Evolutionary conservation across 2,329 filamentous ascomycete species (phyloP), one percentile per base, ranked within the genome.

Genomic region (Aspergillus aculeatus): DNA sequence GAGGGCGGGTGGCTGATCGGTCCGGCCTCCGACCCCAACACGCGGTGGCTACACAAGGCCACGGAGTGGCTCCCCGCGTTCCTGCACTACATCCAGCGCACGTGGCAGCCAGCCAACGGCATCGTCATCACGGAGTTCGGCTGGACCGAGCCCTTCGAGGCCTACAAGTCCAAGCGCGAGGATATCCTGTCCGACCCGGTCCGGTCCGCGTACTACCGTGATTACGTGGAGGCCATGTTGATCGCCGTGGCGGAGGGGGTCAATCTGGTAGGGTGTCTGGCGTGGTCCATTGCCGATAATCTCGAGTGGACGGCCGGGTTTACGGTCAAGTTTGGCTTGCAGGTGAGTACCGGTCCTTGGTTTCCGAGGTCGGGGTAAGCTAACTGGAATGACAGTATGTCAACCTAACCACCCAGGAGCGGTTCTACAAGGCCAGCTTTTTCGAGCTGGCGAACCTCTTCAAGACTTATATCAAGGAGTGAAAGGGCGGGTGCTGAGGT

Each of bases 1-100:
- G 52, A 54, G 47, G 52, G 52, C 3, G 52, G 52, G 3, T 54
- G 52, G 38, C 38, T 54, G 21, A 47, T 54, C 21, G 52, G 52
- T 2, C 41, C 52, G n/a, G 52, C 52, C 4, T 54, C 52, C 2
- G 38, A 54, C n/a, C 52, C 52, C 16, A 47, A 47, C 32, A 53
- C 41, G 2, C 26, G 52, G 26, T 48, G 41, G 41, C 44, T 55
- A 1, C 41, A 55, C 21, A 38, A 48, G 16, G 53, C 41, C 3
- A 55, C 26, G 3, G 41, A 55, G 19, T 55, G 53, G 26, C 44
- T 55, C 14, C 44, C 53, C 21, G 19, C 16, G 3, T 55, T 35
- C 1, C 1, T 55, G 19, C 41, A 55, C 10, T 55, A 55, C 5
- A 55, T 55, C 9, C 24, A 48, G 3, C 26, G 47, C 24, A 54